Evolutionary conservation across 768 basidiomycete genomes (phyloP).

Genomic region (Phanerochaete carnosa): DNA sequence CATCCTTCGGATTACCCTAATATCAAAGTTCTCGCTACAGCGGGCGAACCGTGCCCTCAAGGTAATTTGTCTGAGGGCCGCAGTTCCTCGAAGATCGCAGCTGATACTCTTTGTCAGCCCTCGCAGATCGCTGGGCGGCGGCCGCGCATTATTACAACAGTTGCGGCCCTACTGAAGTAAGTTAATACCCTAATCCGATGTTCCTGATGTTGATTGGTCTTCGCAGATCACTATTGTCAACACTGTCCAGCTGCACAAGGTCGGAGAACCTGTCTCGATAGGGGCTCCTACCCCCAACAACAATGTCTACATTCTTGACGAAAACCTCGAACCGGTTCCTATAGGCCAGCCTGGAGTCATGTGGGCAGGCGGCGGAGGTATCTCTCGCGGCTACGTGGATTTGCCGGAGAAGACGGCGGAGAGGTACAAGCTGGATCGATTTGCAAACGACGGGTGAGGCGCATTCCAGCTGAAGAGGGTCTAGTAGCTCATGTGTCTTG

Average conservation of each 20-base stretch:
- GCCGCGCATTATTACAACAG: conserved; percentile 45
- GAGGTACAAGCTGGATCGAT: conserved; percentile 48
- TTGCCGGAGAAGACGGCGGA: conserved; percentile 53
- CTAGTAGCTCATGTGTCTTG: conserved; percentile 11
- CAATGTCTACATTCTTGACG: conserved; percentile 36
- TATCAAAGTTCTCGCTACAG: conserved; percentile 50
- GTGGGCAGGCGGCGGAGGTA: conserved; percentile 65
- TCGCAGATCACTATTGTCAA: conserved; percentile 54
- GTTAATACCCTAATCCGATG: neutral
- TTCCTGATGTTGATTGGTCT: neutral
- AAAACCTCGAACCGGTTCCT: conserved; percentile 28
- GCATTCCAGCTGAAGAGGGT: neutral
- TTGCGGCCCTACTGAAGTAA: conserved; percentile 56
- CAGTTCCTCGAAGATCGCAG: neutral
- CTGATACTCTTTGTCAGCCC: conserved; percentile 16
- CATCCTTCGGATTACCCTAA: conserved; percentile 51
- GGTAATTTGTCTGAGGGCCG: conserved; percentile 25
- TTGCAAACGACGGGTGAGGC: conserved; percentile 43
- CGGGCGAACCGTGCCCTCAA: conserved; percentile 56
- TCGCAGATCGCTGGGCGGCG: conserved; percentile 45
- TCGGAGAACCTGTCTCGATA: conserved; percentile 41
- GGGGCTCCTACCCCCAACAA: conserved; percentile 56
- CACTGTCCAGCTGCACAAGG: conserved; percentile 46
- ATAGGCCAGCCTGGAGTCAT: conserved; percentile 40
- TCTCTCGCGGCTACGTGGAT: conserved; percentile 53